Evolutionary conservation across 1,284 basidiomycete genomes (phyloP), one percentile per base, ranked within the genome.

Genomic region (Earliella scabrosa): DNA sequence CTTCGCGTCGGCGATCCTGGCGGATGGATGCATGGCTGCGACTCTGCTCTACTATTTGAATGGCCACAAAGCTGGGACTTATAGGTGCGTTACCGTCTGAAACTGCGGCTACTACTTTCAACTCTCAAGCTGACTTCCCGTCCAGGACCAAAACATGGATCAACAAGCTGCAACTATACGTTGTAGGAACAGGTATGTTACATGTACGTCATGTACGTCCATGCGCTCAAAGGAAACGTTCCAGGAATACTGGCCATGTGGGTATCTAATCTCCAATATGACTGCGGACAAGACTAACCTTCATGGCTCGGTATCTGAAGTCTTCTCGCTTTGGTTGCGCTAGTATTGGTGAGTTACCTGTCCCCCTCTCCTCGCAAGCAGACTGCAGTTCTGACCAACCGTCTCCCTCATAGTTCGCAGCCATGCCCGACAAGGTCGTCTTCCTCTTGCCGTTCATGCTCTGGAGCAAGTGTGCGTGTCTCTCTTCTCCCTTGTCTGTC

Each of bases 391-490:
- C 20, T 21, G 13, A 10, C 20, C 26, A 5, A 35, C 3, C n/a
- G 20, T 16, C 35, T 8, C 8, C 35, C 13, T 38, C 35, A 6
- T 39, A 74, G 74, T 75, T 72, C 58, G 68, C 71, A 1, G 68
- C 68, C 20, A 75, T 74, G 73, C 73, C 75, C 14, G 55, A 68
- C 40, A 69, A 73, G 50, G 72, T 73, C 56, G 65, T 77, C 29
- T 77, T 74, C 66, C 69, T 75, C 44, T 69, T 71, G 2, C 70
- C 76, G 43, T 76, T 75, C 61, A 73, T 76, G 61, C 63, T 69
- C 16, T 59, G 75, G 18, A 71, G 73, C 54, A 75, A 75, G 63
- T 65, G 75, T 75, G 56, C 26, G 69, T 65, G 5, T 31, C 24
- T 23, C n/a, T n/a, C n/a, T 31, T 21, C n/a, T 0, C 26, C 20